phyloP scores from a whole-genome alignment of 2,329 filamentous ascomycete genomes.

The Pseudofabraea citricarpa region DNA sequence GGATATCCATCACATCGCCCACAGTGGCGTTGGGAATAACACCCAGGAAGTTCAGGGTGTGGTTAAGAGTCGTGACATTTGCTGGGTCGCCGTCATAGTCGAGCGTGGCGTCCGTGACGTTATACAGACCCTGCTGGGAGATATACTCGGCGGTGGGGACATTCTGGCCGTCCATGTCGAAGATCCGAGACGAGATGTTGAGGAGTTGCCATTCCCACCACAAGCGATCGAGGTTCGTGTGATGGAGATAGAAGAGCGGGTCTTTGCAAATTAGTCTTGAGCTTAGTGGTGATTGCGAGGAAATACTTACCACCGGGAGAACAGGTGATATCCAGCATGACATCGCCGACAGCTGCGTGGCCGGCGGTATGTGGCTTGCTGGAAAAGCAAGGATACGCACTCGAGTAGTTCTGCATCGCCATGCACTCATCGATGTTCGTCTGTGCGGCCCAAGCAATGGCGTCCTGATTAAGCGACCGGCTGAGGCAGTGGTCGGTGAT shows the following conservation, averaged over 20 bases:
- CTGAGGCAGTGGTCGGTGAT: slow-evolving; percentile 10
- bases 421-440: slow-evolving; percentile 7
- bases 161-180: not conserved
- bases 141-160: not conserved
- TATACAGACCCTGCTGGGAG: not conserved
- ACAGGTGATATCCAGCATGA: slow-evolving; percentile 8
- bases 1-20: slow-evolving; percentile 10
- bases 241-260: slow-evolving; percentile 22
- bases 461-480: slow-evolving; percentile 1
- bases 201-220: slow-evolving; percentile 18
- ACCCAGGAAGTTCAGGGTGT: slow-evolving; percentile 7
- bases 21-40: slow-evolving; percentile 5
- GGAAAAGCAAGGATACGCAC: slow-evolving; percentile 1
- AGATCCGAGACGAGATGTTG: not conserved
- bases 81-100: not conserved
- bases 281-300: not conserved
- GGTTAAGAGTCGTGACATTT: slow-evolving; percentile 5
- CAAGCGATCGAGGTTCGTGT: slow-evolving; percentile 20
- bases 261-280: slow-evolving; percentile 16
- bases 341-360: slow-evolving; percentile 5
- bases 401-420: slow-evolving; percentile 3
- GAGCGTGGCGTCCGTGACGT: slow-evolving; percentile 2
- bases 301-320: slow-evolving; percentile 7
- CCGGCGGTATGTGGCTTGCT: slow-evolving; percentile 7
- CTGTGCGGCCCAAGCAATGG: slow-evolving; percentile 1